Conservation (phyloP, 2,329 filamentous ascomycete species). For the Rutstroemia sp. region DNA sequence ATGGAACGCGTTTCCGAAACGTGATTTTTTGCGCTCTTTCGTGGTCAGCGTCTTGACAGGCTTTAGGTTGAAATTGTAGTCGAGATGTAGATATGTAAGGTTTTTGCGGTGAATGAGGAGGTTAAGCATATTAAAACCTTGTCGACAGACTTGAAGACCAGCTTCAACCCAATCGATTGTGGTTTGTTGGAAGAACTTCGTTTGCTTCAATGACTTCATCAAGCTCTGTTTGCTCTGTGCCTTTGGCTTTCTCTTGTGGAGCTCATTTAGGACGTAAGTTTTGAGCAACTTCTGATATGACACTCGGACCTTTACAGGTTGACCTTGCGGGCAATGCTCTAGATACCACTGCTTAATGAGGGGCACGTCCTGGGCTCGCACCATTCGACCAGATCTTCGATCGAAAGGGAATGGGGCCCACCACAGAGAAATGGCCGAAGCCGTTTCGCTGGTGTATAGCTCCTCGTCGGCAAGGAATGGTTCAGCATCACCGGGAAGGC, state of each 20-base stretch:
- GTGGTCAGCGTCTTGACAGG: constrained; percentile 97
- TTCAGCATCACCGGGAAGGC: constrained; percentile 70
- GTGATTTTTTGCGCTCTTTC: constrained; percentile 98
- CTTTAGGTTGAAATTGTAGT: constrained; percentile 99
- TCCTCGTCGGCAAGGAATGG: constrained; percentile 89
- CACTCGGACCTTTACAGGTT: constrained; percentile 93
- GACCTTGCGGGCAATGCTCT: constrained; percentile 83
- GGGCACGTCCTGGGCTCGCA: constrained; percentile 92
- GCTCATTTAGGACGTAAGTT: constrained; percentile 89
- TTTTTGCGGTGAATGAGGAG: constrained; percentile 97
- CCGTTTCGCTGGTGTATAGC: constrained; percentile 80
- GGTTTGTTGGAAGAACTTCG: constrained; percentile 99
- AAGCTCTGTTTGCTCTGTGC: constrained; percentile 92
- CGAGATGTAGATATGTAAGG: constrained; percentile 92
- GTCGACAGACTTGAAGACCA: constrained; percentile 92
- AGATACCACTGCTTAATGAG: constrained; percentile 98
- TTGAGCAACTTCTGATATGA: constrained; percentile 98
- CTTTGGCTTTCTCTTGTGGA: constrained; percentile 94
- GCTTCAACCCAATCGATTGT: constrained; percentile 99
- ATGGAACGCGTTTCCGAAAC: constrained; percentile 98
- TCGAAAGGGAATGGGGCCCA: constrained; percentile 98
- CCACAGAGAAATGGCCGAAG: constrained; percentile 89
- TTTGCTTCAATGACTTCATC: constrained; percentile 82
- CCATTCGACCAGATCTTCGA: constrained; percentile 88
- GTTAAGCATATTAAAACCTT: constrained; percentile 99